Evolutionary conservation across 257 asterid genomes (phyloP).

Genomic region (Nicotiana benthamiana): DNA sequence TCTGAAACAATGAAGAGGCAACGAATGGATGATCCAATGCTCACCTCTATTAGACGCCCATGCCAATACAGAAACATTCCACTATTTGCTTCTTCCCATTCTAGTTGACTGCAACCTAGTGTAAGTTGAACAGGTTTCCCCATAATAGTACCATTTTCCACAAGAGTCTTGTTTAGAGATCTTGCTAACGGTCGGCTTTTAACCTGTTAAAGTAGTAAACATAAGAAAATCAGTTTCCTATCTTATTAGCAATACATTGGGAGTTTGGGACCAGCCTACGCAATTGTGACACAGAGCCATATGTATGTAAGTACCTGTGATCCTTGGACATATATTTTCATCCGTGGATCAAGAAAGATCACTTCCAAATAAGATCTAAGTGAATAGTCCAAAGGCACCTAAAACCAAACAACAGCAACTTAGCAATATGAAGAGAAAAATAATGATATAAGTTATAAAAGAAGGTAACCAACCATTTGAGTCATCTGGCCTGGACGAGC

Average conservation of each 20-base stretch:
- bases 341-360: slow-evolving; percentile 72
- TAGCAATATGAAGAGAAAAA: not conserved
- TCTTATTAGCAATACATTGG: not conserved
- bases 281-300: not conserved
- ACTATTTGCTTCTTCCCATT: slow-evolving; percentile 73
- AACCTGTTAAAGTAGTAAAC: slow-evolving; percentile 31
- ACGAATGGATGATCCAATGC: slow-evolving; percentile 6
- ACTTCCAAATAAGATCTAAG: slow-evolving; percentile 69
- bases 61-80: slow-evolving; percentile 83
- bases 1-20: not conserved
- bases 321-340: slow-evolving; percentile 73
- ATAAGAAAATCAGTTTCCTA: not conserved
- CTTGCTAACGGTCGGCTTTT: slow-evolving; percentile 61
- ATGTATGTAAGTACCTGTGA: slow-evolving; percentile 36
- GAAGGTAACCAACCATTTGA: slow-evolving; percentile 23
- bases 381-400: slow-evolving; percentile 79
- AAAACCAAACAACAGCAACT: slow-evolving; percentile 17
- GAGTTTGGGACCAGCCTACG: not conserved
- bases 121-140: slow-evolving; percentile 46
- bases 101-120: slow-evolving; percentile 63
- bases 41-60: slow-evolving; percentile 83
- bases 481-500: slow-evolving; percentile 80
- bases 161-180: slow-evolving; percentile 51
- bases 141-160: slow-evolving; percentile 40
- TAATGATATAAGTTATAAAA: not conserved